These are phyloP conservation scores for slime mould (Dictyostelium discoideum) DNA, from an alignment of 78 protist genomes.

Conservation along the genomic window DNA sequence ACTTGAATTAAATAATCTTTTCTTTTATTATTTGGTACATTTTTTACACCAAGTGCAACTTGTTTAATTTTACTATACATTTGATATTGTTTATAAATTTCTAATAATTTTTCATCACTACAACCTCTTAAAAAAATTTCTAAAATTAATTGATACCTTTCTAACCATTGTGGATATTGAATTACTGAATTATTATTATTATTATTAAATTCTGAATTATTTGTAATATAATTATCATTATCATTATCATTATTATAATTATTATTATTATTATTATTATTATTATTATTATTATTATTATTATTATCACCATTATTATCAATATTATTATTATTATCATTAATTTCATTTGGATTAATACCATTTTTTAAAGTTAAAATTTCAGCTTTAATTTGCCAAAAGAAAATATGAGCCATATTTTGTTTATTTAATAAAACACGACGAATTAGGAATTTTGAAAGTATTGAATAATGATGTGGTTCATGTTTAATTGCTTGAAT, in stretches of 20 bases:
- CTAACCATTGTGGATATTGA: slow-evolving; percentile 71
- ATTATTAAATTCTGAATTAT: slow-evolving; percentile 19
- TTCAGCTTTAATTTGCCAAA: slow-evolving; percentile 75
- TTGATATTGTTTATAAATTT: slow-evolving; percentile 35
- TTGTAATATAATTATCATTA: not conserved
- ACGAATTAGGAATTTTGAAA: slow-evolving; percentile 86
- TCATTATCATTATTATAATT: not conserved
- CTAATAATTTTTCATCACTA: slow-evolving; percentile 35
- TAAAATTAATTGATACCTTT: slow-evolving; percentile 89
- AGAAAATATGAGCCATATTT: slow-evolving; percentile 63
- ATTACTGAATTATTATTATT: slow-evolving; percentile 9
- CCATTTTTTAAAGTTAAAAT: not conserved
- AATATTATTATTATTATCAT: not conserved
- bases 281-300: slow-evolving; percentile 71
- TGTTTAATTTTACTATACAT: slow-evolving; percentile 18
- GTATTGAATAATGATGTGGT: slow-evolving; percentile 87
- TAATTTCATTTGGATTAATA: not conserved
- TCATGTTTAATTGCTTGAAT: slow-evolving; percentile 94
- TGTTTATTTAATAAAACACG: slow-evolving; percentile 82
- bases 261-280: slow-evolving; percentile 28
- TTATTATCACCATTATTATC: not conserved
- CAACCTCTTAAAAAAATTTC: slow-evolving; percentile 85
- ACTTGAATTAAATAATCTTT: slow-evolving; percentile 29
- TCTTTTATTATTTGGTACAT: slow-evolving; percentile 4
- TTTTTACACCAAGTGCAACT: slow-evolving; percentile 30